Evolutionary conservation across 1,284 basidiomycete genomes (phyloP), one percentile per base, ranked within the genome.

Genomic region (Termitomyces sp.): DNA sequence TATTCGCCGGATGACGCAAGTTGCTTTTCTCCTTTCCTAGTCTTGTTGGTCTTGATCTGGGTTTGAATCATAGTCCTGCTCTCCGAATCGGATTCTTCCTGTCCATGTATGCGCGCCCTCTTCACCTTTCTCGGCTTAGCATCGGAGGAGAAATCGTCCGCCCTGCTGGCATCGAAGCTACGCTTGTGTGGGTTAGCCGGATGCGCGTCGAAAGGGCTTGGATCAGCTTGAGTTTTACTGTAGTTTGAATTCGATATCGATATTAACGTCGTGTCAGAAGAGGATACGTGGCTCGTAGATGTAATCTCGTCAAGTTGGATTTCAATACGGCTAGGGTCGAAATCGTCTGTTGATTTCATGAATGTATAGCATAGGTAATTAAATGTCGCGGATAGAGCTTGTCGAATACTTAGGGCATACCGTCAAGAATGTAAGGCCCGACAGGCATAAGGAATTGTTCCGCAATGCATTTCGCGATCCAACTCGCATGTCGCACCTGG

Each of bases 341-440:
- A 30, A 13, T 47, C 46, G 11, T 47, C 46, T 47, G 10, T 11
- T 1, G 13, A 19, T 21, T 6, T 3, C 14, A 26, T 24, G 14
- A 41, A 24, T 41, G 19, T 24, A 24, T 14, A 24, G 39, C 21
- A 24, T 5, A 24, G 21, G 21, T 24, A 24, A 24, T 6, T 26
- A 3, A 40, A 49, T 35, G 10, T 11, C 31, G 9, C 8, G 6
- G 14, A 16, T 14, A 19, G 26, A 39, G 18, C 13, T n/a, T 24
- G 21, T 24, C 21, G 21, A 46, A 18, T 26, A n/a, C n/a, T n/a
- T n/a, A 8, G 30, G 7, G 11, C 45, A 14, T 55, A 78, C 78
- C 73, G 37, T 80, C 78, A 16, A 80, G 68, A 7, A 75, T 70
- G 53, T 77, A 81, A 31, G 66, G 58, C 21, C 70, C 62, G 18